These are phyloP conservation scores for Hysterangium stoloniferum DNA, from an alignment of 768 basidiomycete species.

Conservation along the genomic window DNA sequence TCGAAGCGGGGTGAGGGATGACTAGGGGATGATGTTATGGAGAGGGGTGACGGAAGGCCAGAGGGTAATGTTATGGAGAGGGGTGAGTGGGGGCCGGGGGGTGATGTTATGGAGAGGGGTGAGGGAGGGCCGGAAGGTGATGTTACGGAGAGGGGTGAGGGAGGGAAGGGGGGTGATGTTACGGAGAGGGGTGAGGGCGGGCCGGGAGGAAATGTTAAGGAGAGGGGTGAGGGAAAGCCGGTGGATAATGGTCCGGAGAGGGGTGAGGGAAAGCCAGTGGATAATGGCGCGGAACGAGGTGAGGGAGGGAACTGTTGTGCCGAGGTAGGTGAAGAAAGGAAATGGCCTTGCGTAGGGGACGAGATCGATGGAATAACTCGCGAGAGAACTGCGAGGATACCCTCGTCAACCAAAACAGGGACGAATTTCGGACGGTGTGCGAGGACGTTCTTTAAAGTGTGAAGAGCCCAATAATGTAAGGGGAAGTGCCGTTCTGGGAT, in stretches of 20 bases:
- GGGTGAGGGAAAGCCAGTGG: not conserved
- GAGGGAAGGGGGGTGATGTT: no score
- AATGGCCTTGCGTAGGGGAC: no score
- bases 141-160: not conserved
- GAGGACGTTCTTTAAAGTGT: not conserved
- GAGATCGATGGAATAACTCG: not conserved
- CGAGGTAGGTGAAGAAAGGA: not conserved
- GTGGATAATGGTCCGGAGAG: not conserved
- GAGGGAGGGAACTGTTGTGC: not conserved
- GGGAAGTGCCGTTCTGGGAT: conserved; percentile 5
- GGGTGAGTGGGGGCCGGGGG: not conserved
- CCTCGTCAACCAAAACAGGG: not conserved
- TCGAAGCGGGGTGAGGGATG: not conserved
- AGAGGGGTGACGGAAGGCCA: not conserved
- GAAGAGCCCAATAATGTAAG: conserved; percentile 3
- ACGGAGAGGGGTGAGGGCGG: not conserved
- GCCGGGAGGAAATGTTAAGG: not conserved
- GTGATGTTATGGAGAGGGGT: not conserved
- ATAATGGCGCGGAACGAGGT: not conserved
- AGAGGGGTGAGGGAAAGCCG: not conserved
- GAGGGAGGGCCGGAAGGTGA: not conserved
- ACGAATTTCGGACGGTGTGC: conserved; percentile 2
- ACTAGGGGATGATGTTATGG: no score
- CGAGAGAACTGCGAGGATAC: not conserved
- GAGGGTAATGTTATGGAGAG: not conserved